phyloP scores from a whole-genome alignment of 208 protist species.

The Crithidia sp. region DNA sequence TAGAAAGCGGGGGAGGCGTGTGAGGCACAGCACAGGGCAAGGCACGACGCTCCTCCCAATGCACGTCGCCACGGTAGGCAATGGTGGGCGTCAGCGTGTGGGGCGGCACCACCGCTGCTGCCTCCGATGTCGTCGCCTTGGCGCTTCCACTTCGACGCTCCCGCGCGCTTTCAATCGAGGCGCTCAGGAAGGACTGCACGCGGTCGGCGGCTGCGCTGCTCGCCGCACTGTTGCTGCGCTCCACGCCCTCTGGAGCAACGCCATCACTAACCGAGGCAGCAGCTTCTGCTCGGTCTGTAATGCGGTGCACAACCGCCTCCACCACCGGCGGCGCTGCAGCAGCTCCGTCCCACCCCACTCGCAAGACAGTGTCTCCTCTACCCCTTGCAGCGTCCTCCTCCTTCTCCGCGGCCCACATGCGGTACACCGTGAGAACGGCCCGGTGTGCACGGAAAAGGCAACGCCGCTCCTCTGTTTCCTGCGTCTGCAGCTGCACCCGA shows the following conservation, averaged over 20 bases:
- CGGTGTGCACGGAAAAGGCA: constrained; percentile 35
- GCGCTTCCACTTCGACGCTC: constrained; percentile 15
- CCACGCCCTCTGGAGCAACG: background rate
- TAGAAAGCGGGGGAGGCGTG: background rate
- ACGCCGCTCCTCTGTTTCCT: constrained; percentile 39
- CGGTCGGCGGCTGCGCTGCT: constrained; percentile 2
- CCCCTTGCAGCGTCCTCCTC: background rate
- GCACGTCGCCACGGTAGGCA: background rate
- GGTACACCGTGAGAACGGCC: constrained; percentile 34
- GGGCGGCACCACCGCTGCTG: background rate
- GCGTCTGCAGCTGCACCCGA: constrained; percentile 32
- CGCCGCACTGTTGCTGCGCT: constrained; percentile 3
- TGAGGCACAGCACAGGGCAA: background rate
- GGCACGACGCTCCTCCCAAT: background rate
- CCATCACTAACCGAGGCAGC: no score
- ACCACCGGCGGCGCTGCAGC: background rate
- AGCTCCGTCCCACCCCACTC: background rate
- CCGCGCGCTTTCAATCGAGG: constrained; percentile 19
- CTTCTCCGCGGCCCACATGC: constrained; percentile 29
- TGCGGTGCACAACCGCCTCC: no score
- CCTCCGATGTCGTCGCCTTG: background rate
- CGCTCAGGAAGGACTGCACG: constrained; percentile 19
- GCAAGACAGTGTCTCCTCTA: background rate
- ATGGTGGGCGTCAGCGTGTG: background rate
- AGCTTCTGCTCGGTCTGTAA: background rate